A percentile compares a stretch with the other conserved stretches of the same genome.
These are phyloP conservation scores for Kuraishia capsulata DNA, from an alignment of 805 yeast genomes.

Conservation along the genomic window DNA sequence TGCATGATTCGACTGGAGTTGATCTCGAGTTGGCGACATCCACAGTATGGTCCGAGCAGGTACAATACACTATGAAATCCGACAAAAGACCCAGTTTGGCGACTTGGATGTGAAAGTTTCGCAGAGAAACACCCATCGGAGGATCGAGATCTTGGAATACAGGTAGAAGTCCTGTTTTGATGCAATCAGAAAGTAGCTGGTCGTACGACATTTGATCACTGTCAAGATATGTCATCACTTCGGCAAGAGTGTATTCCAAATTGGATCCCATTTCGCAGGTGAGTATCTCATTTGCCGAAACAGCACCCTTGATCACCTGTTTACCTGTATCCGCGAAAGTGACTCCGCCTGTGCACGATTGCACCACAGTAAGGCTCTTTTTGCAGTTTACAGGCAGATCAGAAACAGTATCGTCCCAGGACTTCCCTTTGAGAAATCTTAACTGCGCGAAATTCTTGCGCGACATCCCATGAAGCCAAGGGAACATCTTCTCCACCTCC, in stretches of 20 bases:
- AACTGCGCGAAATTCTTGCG: conserved; percentile 45
- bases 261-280: background rate
- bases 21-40: conserved; percentile 2
- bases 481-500: conserved; percentile 61
- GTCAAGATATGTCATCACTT: conserved; percentile 6
- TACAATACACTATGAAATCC: conserved; percentile 71
- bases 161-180: conserved; percentile 35
- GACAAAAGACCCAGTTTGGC: conserved; percentile 69
- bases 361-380: conserved; percentile 8
- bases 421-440: conserved; percentile 23
- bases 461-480: conserved; percentile 84
- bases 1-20: conserved; percentile 14
- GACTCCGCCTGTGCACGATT: conserved; percentile 1
- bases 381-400: conserved; percentile 15
- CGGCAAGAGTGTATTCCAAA: conserved; percentile 13
- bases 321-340: background rate
- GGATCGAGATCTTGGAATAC: conserved; percentile 56
- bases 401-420: conserved; percentile 10
- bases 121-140: conserved; percentile 59
- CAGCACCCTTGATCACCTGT: background rate
- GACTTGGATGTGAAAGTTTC: conserved; percentile 82
- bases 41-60: conserved; percentile 29
- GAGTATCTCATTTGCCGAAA: background rate
- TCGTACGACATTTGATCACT: conserved; percentile 15
- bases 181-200: conserved; percentile 31